Conservation (phyloP, 306 rosid species). For the Gynostemma pentaphyllum region DNA sequence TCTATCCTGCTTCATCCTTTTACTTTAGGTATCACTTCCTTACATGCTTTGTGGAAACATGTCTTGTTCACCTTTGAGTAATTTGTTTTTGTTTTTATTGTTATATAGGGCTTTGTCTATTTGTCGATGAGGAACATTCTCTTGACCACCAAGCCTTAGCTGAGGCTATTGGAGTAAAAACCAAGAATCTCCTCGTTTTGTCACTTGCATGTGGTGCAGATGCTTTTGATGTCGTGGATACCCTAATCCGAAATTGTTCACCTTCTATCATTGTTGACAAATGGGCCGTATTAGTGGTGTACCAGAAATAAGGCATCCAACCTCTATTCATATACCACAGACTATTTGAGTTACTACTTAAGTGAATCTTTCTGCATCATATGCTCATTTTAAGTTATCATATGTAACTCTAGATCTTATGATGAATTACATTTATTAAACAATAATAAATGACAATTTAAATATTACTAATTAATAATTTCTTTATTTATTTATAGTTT, state of each 20-base stretch:
- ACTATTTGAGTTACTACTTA: too few relatives aligned
- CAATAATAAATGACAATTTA: too few relatives aligned
- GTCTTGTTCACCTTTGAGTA: neutral
- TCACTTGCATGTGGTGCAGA: conserved; percentile 98
- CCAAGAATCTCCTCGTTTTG: conserved; percentile 63
- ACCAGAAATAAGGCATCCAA: too few relatives aligned
- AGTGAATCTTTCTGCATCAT: too few relatives aligned
- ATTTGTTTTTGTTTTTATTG: neutral
- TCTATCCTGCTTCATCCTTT: too few relatives aligned
- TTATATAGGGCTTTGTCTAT: conserved; percentile 58
- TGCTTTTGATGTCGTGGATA: conserved; percentile 89
- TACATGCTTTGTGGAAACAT: neutral
- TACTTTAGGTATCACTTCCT: conserved; percentile 59
- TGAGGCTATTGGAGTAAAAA: conserved; percentile 76
- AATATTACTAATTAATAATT: too few relatives aligned
- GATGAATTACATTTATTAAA: too few relatives aligned
- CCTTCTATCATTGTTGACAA: conserved; percentile 90
- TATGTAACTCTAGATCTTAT: too few relatives aligned
- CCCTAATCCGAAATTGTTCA: conserved; percentile 84
- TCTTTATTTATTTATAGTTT: too few relatives aligned
- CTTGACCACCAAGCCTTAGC: conserved; percentile 83
- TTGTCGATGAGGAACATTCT: conserved; percentile 95
- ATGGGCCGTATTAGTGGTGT: too few relatives aligned
- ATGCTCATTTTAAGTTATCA: too few relatives aligned
- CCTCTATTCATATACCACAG: too few relatives aligned